Percentiles rank a stretch among this genome's conserved stretches.
These are phyloP conservation scores for Cryphonectria radicalis DNA, from an alignment of 2,329 filamentous ascomycete species.

Conservation along the genomic window DNA sequence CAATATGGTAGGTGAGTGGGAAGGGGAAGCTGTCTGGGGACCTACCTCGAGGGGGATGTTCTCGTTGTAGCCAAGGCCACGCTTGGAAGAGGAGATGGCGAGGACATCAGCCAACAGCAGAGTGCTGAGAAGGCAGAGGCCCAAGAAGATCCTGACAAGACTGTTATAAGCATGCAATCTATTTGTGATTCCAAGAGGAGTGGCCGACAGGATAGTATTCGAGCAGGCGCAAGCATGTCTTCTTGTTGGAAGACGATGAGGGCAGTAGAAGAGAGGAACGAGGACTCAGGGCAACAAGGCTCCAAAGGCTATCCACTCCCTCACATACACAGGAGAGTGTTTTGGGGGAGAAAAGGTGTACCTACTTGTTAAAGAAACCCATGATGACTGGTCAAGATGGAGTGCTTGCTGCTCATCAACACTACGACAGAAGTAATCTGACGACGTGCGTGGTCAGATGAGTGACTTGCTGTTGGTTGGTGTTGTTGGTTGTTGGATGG, in stretches of 20 bases:
- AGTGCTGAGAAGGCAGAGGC: constrained; percentile 6
- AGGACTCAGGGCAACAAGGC: neutral
- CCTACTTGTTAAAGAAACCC: constrained; percentile 17
- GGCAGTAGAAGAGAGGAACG: no score
- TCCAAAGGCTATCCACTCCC: neutral
- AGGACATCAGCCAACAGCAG: constrained; percentile 8
- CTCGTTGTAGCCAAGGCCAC: constrained; percentile 33
- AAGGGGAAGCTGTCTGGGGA: neutral
- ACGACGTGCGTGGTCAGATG: neutral
- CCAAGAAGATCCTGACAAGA: neutral
- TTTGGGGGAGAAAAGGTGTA: neutral
- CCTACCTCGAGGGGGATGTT: constrained; percentile 29
- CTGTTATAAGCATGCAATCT: neutral
- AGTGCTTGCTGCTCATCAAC: neutral
- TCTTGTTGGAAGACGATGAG: neutral
- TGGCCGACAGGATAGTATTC: neutral
- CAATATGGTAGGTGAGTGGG: neutral
- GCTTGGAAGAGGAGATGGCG: constrained; percentile 27
- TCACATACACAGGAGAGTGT: no score
- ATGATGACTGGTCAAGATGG: neutral
- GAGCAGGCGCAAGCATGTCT: neutral
- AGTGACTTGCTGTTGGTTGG: neutral
- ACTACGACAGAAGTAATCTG: neutral
- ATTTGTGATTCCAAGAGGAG: no score
- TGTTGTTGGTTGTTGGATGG: neutral